Evolutionary conservation across 1,139 yeast species (phyloP).

Genomic region (Blastobotrys elegans): DNA sequence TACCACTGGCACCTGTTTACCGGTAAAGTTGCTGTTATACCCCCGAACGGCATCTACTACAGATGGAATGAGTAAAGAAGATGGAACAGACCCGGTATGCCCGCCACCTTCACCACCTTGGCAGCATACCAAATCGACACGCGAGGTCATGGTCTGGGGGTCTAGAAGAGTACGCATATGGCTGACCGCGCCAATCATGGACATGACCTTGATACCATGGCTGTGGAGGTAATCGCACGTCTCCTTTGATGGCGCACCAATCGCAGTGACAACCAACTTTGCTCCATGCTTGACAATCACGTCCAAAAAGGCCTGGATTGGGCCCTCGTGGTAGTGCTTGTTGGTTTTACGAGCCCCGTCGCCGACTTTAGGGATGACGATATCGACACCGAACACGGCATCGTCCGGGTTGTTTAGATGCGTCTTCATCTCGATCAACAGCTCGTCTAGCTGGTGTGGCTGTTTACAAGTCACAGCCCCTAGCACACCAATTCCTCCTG

Average conservation of each 20-base stretch:
- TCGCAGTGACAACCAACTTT: conserved; percentile 34
- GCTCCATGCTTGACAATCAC: conserved; percentile 25
- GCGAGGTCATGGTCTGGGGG: not conserved
- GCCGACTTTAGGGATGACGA: conserved; percentile 29
- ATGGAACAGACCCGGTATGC: conserved; percentile 39
- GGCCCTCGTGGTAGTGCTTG: conserved; percentile 28
- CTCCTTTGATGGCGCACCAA: conserved; percentile 39
- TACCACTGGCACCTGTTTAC: conserved; percentile 33
- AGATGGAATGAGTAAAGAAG: conserved; percentile 32
- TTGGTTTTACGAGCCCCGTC: conserved; percentile 29
- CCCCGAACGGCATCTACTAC: conserved; percentile 36
- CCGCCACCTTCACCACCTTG: conserved; percentile 54
- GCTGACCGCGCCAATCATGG: conserved; percentile 42
- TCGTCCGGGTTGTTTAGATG: conserved; percentile 20
- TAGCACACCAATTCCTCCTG: conserved; percentile 30
- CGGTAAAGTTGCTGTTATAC: conserved; percentile 24
- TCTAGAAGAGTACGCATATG: conserved; percentile 39
- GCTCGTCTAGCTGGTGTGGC: conserved; percentile 26
- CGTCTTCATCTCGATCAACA: conserved; percentile 25
- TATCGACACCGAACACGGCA: conserved; percentile 27
- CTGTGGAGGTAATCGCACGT: conserved; percentile 38
- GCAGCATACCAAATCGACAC: conserved; percentile 41
- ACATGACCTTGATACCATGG: conserved; percentile 41
- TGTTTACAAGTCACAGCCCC: conserved; percentile 26
- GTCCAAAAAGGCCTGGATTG: conserved; percentile 22